Conservation (phyloP, 2,329 filamentous ascomycete species). For the Ophiostoma piceae region DNA sequence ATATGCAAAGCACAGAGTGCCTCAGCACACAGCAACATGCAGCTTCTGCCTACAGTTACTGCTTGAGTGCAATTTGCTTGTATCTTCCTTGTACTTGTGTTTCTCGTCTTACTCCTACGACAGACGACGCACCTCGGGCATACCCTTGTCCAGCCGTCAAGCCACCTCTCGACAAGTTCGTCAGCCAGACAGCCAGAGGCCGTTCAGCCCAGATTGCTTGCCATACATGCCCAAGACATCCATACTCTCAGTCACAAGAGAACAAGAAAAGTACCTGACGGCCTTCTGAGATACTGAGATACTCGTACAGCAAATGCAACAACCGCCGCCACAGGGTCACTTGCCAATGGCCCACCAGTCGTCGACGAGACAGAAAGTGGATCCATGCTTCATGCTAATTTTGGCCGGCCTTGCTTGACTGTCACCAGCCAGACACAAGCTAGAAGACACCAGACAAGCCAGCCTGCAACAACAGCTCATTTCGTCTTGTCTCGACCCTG, state of each 20-base stretch:
- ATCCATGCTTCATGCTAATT: neutral
- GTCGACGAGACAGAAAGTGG: slow-evolving; percentile 3
- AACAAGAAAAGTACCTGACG: too few species aligned
- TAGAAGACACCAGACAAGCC: too few species aligned
- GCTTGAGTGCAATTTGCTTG: neutral
- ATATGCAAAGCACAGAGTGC: slow-evolving; percentile 5
- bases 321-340: slow-evolving; percentile 1
- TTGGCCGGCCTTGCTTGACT: neutral
- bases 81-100: neutral
- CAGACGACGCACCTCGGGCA: neutral
- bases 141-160: neutral
- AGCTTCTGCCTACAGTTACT: neutral
- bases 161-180: neutral
- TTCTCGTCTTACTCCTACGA: neutral
- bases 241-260: too few species aligned
- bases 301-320: neutral
- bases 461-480: neutral
- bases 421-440: neutral
- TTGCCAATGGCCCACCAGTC: neutral
- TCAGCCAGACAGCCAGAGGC: too few species aligned
- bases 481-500: slow-evolving; percentile 1
- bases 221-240: too few species aligned
- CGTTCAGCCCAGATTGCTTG: too few species aligned
- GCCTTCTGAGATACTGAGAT: neutral
- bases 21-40: slow-evolving; percentile 1